A percentile compares a stretch with the other conserved stretches of the same genome.
Evolutionary conservation across 495 filamentous ascomycete genomes (phyloP).

Genomic region (Astrothelium macrocarpum): DNA sequence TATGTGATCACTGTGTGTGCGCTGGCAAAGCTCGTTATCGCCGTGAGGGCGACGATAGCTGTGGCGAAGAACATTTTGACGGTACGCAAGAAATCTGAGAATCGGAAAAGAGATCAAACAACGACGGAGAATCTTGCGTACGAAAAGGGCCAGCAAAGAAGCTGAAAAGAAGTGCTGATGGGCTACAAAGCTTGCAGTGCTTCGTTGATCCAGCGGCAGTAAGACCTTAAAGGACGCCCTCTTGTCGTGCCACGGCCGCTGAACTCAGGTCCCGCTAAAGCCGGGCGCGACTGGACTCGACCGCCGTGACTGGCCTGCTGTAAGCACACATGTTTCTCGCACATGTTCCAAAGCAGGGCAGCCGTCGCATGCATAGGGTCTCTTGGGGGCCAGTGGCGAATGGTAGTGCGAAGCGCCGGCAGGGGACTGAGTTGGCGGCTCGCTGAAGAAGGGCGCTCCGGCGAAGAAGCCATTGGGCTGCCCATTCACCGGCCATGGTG

Average conservation of each 20-base stretch:
- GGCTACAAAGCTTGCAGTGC: background rate
- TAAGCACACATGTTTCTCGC: background rate
- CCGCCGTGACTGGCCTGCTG: background rate
- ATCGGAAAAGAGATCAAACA: background rate
- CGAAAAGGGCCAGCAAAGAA: background rate
- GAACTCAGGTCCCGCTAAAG: background rate
- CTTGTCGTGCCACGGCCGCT: conserved; percentile 1
- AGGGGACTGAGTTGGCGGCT: conserved; percentile 1
- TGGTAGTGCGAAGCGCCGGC: background rate
- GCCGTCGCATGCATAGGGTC: conserved; percentile 2
- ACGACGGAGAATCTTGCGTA: too few species aligned
- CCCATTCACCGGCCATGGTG: background rate
- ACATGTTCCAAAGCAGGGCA: conserved; percentile 4
- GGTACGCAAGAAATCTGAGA: background rate
- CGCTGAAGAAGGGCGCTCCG: background rate
- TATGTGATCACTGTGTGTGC: conserved; percentile 89
- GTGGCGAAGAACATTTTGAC: conserved; percentile 13
- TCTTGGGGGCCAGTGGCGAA: background rate
- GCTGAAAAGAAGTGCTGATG: background rate
- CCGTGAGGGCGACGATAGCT: conserved; percentile 38
- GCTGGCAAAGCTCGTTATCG: conserved; percentile 37
- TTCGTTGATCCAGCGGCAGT: background rate
- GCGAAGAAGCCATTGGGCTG: too few species aligned
- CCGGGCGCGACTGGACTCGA: background rate
- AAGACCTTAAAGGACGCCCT: conserved; percentile 4